Evolutionary conservation across 495 filamentous ascomycete species (phyloP).

Genomic region (Penicillium waksmanii): DNA sequence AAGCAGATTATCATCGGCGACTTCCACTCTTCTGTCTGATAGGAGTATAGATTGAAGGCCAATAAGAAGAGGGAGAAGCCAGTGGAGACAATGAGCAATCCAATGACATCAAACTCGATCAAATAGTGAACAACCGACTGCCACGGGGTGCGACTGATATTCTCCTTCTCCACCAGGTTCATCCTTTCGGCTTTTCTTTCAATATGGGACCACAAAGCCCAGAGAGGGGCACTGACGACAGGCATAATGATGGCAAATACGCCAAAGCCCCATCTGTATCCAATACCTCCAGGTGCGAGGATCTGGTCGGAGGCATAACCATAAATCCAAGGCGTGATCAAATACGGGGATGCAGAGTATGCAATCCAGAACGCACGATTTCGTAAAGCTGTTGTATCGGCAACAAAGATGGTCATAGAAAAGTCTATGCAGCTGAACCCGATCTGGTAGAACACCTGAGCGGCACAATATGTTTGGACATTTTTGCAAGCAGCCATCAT

Average conservation of each 20-base stretch:
- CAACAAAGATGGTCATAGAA: slow-evolving; percentile 56
- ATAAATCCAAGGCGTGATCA: slow-evolving; percentile 58
- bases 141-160: slow-evolving; percentile 26
- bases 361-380: slow-evolving; percentile 61
- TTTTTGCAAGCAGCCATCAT: slow-evolving; percentile 54
- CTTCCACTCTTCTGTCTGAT: slow-evolving; percentile 45
- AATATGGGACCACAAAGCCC: slow-evolving; percentile 37
- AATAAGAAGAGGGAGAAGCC: slow-evolving; percentile 63
- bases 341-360: slow-evolving; percentile 58
- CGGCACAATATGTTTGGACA: slow-evolving; percentile 50
- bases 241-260: slow-evolving; percentile 61
- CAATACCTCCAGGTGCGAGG: slow-evolving; percentile 30
- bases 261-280: slow-evolving; percentile 65
- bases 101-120: slow-evolving; percentile 42
- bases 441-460: slow-evolving; percentile 51
- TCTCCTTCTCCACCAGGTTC: slow-evolving; percentile 33
- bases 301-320: slow-evolving; percentile 48
- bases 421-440: slow-evolving; percentile 53
- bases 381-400: slow-evolving; percentile 60
- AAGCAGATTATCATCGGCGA: slow-evolving; percentile 54
- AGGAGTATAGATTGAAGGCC: slow-evolving; percentile 51
- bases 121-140: slow-evolving; percentile 27
- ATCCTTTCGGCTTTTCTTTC: slow-evolving; percentile 55
- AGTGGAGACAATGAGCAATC: slow-evolving; percentile 56
- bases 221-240: slow-evolving; percentile 51